These are phyloP conservation scores for Plantago elongata DNA, from an alignment of 257 asterid species.

Conservation along the genomic window DNA sequence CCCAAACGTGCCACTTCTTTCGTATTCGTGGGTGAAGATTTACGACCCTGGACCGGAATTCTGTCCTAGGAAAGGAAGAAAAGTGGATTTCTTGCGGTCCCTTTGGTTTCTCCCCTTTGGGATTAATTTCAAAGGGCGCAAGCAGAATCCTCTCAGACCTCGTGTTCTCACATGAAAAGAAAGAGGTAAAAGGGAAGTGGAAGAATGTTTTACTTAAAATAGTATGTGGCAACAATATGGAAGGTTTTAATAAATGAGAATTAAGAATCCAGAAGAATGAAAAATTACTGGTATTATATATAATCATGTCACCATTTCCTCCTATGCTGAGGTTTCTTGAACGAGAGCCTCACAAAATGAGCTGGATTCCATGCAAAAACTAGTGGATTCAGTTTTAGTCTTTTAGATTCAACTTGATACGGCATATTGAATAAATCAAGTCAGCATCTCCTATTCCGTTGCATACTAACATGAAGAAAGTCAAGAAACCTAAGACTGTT, in stretches of 20 bases:
- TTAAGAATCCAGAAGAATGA: not conserved
- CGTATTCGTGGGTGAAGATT: conserved; percentile 11
- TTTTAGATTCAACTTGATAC: not conserved
- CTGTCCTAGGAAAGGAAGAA: not conserved
- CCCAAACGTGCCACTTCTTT: not conserved
- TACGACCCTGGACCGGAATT: conserved; percentile 2
- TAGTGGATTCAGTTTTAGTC: not conserved
- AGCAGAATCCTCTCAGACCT: conserved; percentile 10
- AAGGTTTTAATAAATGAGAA: not conserved
- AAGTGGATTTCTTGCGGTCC: not conserved
- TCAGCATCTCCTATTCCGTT: no score
- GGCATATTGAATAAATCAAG: no score
- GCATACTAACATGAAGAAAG: no score
- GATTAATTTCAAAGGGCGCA: conserved; percentile 11
- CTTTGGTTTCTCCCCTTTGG: conserved; percentile 15
- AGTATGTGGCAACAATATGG: not conserved
- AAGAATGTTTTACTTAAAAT: not conserved
- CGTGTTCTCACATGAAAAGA: conserved; percentile 4
- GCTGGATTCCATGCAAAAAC: not conserved
- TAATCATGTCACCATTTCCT: not conserved
- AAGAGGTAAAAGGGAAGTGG: not conserved
- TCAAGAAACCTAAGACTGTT: no score
- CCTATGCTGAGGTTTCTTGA: not conserved
- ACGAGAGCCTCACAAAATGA: not conserved
- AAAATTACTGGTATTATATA: conserved; percentile 4